Evolutionary conservation across 2,329 filamentous ascomycete genomes (phyloP), one percentile per base, ranked within the genome.

Genomic region (Aureobasidium sp.): DNA sequence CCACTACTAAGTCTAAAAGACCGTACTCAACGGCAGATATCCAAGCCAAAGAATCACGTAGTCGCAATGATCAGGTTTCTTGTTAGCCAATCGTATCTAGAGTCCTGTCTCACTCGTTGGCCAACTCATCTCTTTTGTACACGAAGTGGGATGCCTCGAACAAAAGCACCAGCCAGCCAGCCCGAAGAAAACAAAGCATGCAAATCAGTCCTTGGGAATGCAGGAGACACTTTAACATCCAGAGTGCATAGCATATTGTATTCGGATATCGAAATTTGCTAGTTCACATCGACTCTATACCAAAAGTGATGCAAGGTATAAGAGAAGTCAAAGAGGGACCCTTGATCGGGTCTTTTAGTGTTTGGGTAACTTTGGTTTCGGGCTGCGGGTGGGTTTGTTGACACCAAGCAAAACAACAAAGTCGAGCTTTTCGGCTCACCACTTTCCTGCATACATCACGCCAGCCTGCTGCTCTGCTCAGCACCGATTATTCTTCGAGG

Each of bases 331-430:
- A 34, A 57, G 36, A 46, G 43, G 20, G 41, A 27, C 43, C 55
- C 53, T 57, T 46, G 53, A 26, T 57, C 39, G 41, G 34, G 56
- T 26, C 2, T 17, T 32, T 51, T 50, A 34, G 46, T 41, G 57
- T 60, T 57, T 60, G 43, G 29, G 55, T 26, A 36, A 59, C 44
- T 59, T 59, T 37, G 44, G 57, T 50, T 50, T 51, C 44, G 57
- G 52, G 57, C n/a, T 50, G 57, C 44, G 57, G 46, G 57, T 60
- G 57, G 46, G 57, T 51, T 60, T 60, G 57, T 60, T 60, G 44
- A 60, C 57, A 48, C 44, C 56, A 60, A 50, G 46, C 44, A 60
- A 60, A 60, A 51, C 57, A 51, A 51, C 46, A 60, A 60, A 60
- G 46, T 47, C 43, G 41, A 43, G 37, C 46, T 60, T 60, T 51